Evolutionary conservation across 345 rosid species (phyloP).

Genomic region (Rubroshorea leprosula): DNA sequence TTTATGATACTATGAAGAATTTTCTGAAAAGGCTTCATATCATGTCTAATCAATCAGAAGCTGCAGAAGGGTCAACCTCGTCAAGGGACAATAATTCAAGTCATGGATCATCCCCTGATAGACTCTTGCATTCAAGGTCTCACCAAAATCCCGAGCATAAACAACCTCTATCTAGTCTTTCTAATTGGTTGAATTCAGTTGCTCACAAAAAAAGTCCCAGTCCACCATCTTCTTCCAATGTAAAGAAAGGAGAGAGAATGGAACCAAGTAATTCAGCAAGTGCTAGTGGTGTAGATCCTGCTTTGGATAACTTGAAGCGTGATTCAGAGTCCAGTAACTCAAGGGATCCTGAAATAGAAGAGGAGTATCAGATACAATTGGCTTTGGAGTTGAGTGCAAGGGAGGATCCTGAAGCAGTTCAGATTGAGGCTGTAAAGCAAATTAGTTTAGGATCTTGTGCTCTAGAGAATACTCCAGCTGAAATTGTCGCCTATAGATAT

Average conservation of each 20-base stretch:
- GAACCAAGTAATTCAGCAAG: conserved; percentile 43
- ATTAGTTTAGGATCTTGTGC: conserved; percentile 77
- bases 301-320: conserved; percentile 34
- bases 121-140: conserved; percentile 30
- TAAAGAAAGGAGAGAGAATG: conserved; percentile 32
- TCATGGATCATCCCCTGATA: conserved; percentile 43
- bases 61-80: conserved; percentile 57
- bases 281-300: conserved; percentile 33
- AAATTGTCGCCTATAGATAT: conserved; percentile 84
- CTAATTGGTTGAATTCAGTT: conserved; percentile 82
- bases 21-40: conserved; percentile 84
- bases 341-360: conserved; percentile 76
- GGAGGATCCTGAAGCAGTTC: conserved; percentile 98
- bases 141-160: conserved; percentile 39
- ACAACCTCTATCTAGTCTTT: conserved; percentile 65
- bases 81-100: conserved; percentile 46
- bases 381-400: conserved; percentile 91
- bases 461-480: conserved; percentile 78
- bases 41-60: conserved; percentile 54
- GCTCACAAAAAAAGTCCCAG: conserved; percentile 51
- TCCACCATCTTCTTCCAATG: conserved; percentile 59
- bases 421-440: conserved; percentile 95
- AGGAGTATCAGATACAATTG: conserved; percentile 86
- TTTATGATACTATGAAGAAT: conserved; percentile 65
- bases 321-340: conserved; percentile 54